These are phyloP conservation scores for Xylaria arbuscula DNA, from an alignment of 2,329 filamentous ascomycete species.

Conservation along the genomic window DNA sequence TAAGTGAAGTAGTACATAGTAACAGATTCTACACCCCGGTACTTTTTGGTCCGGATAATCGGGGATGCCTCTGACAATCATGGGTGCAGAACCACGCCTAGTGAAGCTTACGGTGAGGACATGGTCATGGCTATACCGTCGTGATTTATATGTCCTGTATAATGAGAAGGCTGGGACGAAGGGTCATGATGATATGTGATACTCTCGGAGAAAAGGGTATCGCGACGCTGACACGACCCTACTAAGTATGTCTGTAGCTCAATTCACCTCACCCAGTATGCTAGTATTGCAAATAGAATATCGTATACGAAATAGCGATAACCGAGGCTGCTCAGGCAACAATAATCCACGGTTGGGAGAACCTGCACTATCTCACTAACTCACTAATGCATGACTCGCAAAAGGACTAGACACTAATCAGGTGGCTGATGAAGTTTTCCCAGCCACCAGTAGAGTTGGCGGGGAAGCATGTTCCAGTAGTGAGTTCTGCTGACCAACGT, in stretches of 20 bases:
- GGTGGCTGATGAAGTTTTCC: conserved; percentile 35
- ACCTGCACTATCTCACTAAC: background rate
- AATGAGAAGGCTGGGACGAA: background rate
- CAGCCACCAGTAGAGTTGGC: conserved; percentile 35
- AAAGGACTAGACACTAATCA: conserved; percentile 20
- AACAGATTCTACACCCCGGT: conserved; percentile 13
- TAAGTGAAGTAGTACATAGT: conserved; percentile 5
- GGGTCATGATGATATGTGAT: conserved; percentile 21
- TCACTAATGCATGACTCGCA: conserved; percentile 17
- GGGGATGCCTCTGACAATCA: background rate
- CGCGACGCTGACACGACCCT: conserved; percentile 15
- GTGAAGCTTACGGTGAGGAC: conserved; percentile 14
- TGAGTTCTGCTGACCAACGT: conserved; percentile 37
- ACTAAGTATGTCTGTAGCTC: background rate
- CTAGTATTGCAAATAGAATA: background rate
- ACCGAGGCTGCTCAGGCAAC: conserved; percentile 8
- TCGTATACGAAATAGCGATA: background rate
- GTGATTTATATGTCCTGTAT: conserved; percentile 5
- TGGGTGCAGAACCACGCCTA: conserved; percentile 13
- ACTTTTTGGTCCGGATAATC: conserved; percentile 4
- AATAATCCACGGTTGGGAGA: conserved; percentile 4
- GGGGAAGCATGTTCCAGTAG: conserved; percentile 24
- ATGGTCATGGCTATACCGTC: conserved; percentile 13
- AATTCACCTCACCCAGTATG: background rate
- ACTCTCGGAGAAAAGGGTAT: conserved; percentile 18